Evolutionary conservation across 306 rosid species (phyloP).

Genomic region (Quercus bicolor): DNA sequence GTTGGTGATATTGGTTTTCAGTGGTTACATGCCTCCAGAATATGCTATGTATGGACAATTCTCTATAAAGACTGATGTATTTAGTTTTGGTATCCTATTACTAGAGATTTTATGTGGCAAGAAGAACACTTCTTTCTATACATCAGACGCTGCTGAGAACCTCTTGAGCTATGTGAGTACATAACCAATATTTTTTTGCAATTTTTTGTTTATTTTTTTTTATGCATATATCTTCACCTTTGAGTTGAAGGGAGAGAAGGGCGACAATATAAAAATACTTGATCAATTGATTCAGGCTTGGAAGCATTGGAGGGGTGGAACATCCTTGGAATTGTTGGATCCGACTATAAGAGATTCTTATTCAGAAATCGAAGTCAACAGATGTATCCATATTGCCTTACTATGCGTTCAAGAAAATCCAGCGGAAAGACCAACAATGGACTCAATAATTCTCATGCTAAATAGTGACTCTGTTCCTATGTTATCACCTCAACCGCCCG

Average conservation of each 20-base stretch:
- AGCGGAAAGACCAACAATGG: conserved; percentile 50
- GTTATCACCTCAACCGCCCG: conserved; percentile 14
- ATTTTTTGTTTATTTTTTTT: background rate
- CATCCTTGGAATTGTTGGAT: conserved; percentile 29
- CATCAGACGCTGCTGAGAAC: conserved; percentile 24
- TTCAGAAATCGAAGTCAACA: conserved; percentile 26
- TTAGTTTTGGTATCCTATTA: conserved; percentile 43
- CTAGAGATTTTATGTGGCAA: conserved; percentile 50
- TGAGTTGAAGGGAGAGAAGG: no score
- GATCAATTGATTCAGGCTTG: conserved; percentile 30
- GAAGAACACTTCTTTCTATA: conserved; percentile 30
- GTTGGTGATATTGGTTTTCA: background rate
- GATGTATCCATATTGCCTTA: conserved; percentile 53
- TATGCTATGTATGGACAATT: conserved; percentile 12
- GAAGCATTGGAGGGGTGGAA: conserved; percentile 36
- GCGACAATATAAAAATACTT: background rate
- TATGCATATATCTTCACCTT: no score
- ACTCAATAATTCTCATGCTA: conserved; percentile 41
- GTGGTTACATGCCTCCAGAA: conserved; percentile 9
- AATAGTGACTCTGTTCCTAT: background rate
- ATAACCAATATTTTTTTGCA: background rate
- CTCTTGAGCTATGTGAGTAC: conserved; percentile 47
- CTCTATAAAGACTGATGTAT: conserved; percentile 32
- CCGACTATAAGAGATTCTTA: conserved; percentile 17
- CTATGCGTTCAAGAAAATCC: conserved; percentile 49